Evolutionary conservation across 768 basidiomycete species (phyloP).

Genomic region (Phylloporus scabripes): DNA sequence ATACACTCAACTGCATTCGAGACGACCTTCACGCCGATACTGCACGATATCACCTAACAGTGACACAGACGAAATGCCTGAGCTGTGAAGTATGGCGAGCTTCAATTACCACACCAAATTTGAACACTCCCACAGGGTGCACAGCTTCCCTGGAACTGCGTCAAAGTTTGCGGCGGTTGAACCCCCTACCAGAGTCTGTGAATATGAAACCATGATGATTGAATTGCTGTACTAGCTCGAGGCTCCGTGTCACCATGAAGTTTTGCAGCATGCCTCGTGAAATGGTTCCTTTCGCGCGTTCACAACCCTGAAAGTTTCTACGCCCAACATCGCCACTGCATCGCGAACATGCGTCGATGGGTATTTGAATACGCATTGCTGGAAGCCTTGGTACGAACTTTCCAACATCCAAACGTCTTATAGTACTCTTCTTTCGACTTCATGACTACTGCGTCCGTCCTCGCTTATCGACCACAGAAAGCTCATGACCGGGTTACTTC

Average conservation of each 20-base stretch:
- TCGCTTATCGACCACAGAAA: neutral
- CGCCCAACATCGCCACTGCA: neutral
- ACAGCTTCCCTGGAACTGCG: no score
- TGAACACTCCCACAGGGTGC: no score
- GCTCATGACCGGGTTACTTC: neutral
- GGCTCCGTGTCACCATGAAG: no score
- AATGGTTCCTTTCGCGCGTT: neutral
- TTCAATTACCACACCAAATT: no score
- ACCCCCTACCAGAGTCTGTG: neutral
- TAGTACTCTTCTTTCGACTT: neutral
- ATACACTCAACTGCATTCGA: no score
- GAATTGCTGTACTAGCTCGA: no score
- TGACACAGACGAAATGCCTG: no score
- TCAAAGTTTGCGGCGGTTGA: neutral
- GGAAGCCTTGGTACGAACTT: neutral
- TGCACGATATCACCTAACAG: no score
- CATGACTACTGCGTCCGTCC: conserved; percentile 8
- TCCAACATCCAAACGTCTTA: neutral
- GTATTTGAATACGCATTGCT: conserved; percentile 9
- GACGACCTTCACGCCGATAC: no score
- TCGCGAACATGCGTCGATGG: neutral
- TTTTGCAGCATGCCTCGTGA: no score
- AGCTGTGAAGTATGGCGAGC: no score
- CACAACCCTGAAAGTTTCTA: conserved; percentile 8
- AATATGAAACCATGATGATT: neutral